These are phyloP conservation scores for Parietaria judaica DNA, from an alignment of 306 rosid species.

Conservation along the genomic window DNA sequence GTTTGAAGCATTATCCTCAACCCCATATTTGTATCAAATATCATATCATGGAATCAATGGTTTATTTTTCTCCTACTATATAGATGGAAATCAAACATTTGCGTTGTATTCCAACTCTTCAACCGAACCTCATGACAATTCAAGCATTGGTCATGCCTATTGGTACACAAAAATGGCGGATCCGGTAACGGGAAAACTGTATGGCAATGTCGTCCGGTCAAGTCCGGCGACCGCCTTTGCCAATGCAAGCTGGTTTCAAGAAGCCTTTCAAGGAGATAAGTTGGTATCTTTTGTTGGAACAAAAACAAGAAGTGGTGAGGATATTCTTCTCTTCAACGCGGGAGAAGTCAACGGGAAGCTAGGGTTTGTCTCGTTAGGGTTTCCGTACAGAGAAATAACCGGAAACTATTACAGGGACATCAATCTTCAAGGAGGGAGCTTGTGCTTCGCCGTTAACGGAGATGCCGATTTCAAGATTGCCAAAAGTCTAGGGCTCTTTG, in stretches of 20 bases:
- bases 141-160: neutral
- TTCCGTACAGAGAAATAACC: neutral
- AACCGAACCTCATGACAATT: neutral
- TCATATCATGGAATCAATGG: conserved; percentile 21
- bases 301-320: conserved; percentile 3
- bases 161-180: conserved; percentile 14
- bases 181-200: conserved; percentile 12
- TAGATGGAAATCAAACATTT: conserved; percentile 6
- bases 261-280: conserved; percentile 19
- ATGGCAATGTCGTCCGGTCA: conserved; percentile 5
- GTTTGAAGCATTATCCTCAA: conserved; percentile 15
- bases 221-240: neutral
- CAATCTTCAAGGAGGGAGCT: conserved; percentile 18
- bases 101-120: conserved; percentile 16
- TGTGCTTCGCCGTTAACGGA: conserved; percentile 16
- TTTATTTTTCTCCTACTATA: conserved; percentile 10
- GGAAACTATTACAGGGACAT: conserved; percentile 4
- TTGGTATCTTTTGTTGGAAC: conserved; percentile 12
- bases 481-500: neutral
- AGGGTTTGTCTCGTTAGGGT: conserved; percentile 25
- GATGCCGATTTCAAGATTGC: conserved; percentile 8
- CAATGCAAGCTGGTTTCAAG: conserved; percentile 21
- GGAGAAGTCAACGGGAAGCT: conserved; percentile 8
- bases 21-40: conserved; percentile 16
- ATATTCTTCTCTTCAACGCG: conserved; percentile 14